phyloP scores from a whole-genome alignment of 176 grass and related monocot genomes.

The Saccharum spontaneum region DNA sequence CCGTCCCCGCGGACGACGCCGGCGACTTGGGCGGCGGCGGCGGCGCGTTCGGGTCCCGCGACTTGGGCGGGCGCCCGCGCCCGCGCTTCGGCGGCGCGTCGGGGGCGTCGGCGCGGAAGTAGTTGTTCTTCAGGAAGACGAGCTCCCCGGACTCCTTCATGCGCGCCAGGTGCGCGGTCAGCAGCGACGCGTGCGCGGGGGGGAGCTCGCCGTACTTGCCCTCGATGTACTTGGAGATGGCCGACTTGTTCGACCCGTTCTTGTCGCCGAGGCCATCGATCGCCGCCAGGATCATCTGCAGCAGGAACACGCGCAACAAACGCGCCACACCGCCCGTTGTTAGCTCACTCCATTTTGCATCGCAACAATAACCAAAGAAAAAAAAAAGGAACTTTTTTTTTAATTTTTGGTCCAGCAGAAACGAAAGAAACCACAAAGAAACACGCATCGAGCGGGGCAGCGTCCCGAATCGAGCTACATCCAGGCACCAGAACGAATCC shows the following conservation, averaged over 20 bases:
- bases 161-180: conserved; percentile 79
- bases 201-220: conserved; percentile 63
- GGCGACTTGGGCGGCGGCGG: conserved; percentile 34
- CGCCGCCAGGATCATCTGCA: conserved; percentile 80
- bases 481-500: not conserved
- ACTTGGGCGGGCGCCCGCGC: conserved; percentile 70
- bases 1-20: not conserved
- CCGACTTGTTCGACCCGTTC: conserved; percentile 79
- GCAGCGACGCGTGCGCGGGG: conserved; percentile 64
- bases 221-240: conserved; percentile 85
- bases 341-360: not conserved
- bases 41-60: conserved; percentile 36
- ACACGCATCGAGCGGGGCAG: not conserved
- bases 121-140: conserved; percentile 78
- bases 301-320: not conserved
- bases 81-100: conserved; percentile 71
- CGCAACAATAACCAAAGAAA: not conserved
- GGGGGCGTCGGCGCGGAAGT: conserved; percentile 51
- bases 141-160: conserved; percentile 92
- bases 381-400: too few species aligned
- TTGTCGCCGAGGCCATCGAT: conserved; percentile 59
- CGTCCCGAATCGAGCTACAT: not conserved
- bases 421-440: not conserved
- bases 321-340: not conserved
- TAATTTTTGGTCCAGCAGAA: not conserved